A percentile compares a stretch with the other conserved stretches of the same genome.
These are phyloP conservation scores for Boletus mariae DNA, from an alignment of 1,284 basidiomycete genomes.

Conservation along the genomic window DNA sequence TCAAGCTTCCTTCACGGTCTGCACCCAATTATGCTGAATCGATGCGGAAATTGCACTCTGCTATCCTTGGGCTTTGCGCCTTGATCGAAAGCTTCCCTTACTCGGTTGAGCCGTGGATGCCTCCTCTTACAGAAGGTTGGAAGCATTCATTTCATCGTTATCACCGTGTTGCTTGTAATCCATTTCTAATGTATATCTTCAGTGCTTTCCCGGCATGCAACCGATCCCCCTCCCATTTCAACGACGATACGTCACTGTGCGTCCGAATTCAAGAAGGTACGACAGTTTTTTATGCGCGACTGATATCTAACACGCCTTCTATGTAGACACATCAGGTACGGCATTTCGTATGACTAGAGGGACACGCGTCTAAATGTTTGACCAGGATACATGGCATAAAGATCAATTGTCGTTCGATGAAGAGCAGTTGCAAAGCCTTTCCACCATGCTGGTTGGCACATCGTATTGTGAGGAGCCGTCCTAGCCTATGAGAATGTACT, in stretches of 20 bases:
- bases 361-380: constrained; percentile 7
- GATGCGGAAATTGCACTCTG: constrained; percentile 80
- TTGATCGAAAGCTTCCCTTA: constrained; percentile 79
- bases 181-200: constrained; percentile 16
- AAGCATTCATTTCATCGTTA: constrained; percentile 1
- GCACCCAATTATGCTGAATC: constrained; percentile 73
- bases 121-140: constrained; percentile 68
- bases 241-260: constrained; percentile 88
- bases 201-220: constrained; percentile 79
- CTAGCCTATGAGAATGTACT: constrained; percentile 5
- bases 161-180: not conserved
- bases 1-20: constrained; percentile 67
- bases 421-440: constrained; percentile 84
- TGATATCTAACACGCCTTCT: constrained; percentile 13
- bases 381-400: constrained; percentile 86
- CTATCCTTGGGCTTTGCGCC: constrained; percentile 86
- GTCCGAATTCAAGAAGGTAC: constrained; percentile 83
- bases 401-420: constrained; percentile 89
- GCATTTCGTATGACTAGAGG: constrained; percentile 23
- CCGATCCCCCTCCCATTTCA: constrained; percentile 89
- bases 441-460: constrained; percentile 86
- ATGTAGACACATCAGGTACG: constrained; percentile 65
- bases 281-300: constrained; percentile 18
- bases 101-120: constrained; percentile 76
- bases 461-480: constrained; percentile 70